Conservation (phyloP, 2,329 filamentous ascomycete genomes). For the Plenodomus tracheiphilus region DNA sequence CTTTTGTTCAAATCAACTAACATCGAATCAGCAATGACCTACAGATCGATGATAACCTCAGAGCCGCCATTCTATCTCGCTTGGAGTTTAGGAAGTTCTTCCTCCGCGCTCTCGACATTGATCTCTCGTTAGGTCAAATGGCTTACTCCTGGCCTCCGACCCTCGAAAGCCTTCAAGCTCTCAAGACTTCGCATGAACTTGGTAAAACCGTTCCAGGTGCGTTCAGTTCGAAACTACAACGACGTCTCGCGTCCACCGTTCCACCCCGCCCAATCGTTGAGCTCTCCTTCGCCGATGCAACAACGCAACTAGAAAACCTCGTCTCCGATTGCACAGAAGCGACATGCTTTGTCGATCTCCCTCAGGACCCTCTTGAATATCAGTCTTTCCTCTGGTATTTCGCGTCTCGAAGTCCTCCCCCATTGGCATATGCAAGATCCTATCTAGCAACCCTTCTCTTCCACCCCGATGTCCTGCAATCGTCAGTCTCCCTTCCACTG, state of each 20-base stretch:
- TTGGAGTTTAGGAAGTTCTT: constrained; percentile 69
- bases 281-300: constrained; percentile 71
- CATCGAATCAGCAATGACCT: constrained; percentile 18
- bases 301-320: constrained; percentile 69
- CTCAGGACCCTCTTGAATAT: constrained; percentile 39
- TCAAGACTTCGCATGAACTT: constrained; percentile 64
- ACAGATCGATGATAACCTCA: constrained; percentile 42
- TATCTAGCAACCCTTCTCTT: constrained; percentile 77
- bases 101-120: constrained; percentile 55
- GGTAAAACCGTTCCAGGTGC: constrained; percentile 71
- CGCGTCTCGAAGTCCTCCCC: constrained; percentile 77
- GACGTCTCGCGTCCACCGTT: constrained; percentile 89
- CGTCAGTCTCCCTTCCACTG: constrained; percentile 75
- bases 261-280: constrained; percentile 89
- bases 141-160: constrained; percentile 44
- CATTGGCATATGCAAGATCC: constrained; percentile 80
- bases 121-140: constrained; percentile 33
- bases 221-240: constrained; percentile 88
- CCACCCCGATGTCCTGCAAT: constrained; percentile 64
- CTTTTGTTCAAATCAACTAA: constrained; percentile 11
- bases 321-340: constrained; percentile 71
- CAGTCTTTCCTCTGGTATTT: constrained; percentile 73
- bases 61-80: constrained; percentile 64
- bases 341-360: constrained; percentile 33
- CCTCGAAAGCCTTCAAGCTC: constrained; percentile 51